Conservation (phyloP, 1,139 yeast genomes). For the Yamadazyma aaseri region DNA sequence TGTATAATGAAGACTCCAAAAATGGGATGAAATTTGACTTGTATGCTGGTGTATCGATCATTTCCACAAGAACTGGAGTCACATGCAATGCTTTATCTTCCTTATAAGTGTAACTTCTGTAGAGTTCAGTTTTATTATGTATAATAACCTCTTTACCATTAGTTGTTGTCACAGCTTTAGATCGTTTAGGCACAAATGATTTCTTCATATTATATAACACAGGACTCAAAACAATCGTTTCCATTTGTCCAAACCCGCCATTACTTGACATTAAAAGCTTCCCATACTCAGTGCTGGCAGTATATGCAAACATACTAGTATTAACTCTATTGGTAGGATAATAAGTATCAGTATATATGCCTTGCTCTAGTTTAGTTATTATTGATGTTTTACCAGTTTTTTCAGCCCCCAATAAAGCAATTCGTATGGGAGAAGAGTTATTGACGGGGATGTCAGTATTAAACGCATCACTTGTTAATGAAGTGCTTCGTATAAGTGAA, state of each 20-base stretch:
- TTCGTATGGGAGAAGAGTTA: constrained; percentile 42
- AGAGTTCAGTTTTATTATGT: constrained; percentile 23
- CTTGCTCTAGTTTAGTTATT: constrained; percentile 49
- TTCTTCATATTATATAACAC: constrained; percentile 19
- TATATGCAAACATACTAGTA: constrained; percentile 55
- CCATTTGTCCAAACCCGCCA: constrained; percentile 2
- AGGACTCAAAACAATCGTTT: constrained; percentile 26
- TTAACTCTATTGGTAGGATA: constrained; percentile 62
- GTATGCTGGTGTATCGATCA: constrained; percentile 73
- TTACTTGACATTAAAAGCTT: constrained; percentile 7
- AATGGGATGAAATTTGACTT: constrained; percentile 72
- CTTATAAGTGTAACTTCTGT: constrained; percentile 19
- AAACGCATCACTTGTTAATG: constrained; percentile 9
- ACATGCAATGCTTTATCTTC: constrained; percentile 37
- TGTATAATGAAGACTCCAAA: constrained; percentile 65
- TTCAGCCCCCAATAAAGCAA: constrained; percentile 59
- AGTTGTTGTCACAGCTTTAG: constrained; percentile 14
- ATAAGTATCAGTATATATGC: constrained; percentile 53
- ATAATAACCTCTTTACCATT: constrained; percentile 12
- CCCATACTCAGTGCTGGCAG: constrained; percentile 42
- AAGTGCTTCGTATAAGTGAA: constrained; percentile 14
- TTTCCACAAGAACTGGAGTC: constrained; percentile 62
- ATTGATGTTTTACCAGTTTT: constrained; percentile 51
- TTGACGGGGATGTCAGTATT: constrained; percentile 21
- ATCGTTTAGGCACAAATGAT: constrained; percentile 11